phyloP scores from a whole-genome alignment of 176 grass and related monocot species.

The Avena atlantica region DNA sequence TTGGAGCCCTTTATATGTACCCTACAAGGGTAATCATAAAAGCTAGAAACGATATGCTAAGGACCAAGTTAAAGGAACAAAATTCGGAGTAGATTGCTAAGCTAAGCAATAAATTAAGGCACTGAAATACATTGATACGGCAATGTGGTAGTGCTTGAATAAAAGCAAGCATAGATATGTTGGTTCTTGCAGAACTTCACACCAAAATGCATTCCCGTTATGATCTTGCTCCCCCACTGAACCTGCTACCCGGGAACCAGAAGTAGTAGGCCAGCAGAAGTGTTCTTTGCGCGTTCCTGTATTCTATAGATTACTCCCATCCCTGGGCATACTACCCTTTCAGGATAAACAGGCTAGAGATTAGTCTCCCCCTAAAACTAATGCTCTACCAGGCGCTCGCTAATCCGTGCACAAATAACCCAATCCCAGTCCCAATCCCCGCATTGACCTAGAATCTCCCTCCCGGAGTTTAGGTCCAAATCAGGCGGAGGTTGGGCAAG shows the following conservation, averaged over 20 bases:
- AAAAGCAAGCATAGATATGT: neutral
- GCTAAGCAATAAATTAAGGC: neutral
- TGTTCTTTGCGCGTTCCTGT: neutral
- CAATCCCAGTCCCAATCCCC: neutral
- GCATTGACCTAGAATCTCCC: neutral
- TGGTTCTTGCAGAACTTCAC: neutral
- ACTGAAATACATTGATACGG: neutral
- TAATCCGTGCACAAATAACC: neutral
- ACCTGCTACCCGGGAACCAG: neutral
- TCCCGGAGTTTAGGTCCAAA: neutral
- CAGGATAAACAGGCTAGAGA: too few relatives aligned
- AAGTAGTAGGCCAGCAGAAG: neutral
- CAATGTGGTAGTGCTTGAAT: neutral
- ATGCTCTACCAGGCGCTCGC: neutral
- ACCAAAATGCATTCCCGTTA: neutral
- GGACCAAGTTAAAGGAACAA: too few relatives aligned
- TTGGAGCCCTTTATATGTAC: too few relatives aligned
- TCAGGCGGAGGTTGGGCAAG: neutral
- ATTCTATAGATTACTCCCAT: neutral
- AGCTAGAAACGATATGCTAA: too few relatives aligned
- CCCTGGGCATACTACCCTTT: neutral
- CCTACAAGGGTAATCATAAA: too few relatives aligned
- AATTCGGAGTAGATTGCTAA: too few relatives aligned
- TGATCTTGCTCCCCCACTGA: neutral
- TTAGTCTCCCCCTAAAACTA: too few relatives aligned